phyloP scores from a whole-genome alignment of 2,329 filamentous ascomycete species.

The Sporothrix humicola region DNA sequence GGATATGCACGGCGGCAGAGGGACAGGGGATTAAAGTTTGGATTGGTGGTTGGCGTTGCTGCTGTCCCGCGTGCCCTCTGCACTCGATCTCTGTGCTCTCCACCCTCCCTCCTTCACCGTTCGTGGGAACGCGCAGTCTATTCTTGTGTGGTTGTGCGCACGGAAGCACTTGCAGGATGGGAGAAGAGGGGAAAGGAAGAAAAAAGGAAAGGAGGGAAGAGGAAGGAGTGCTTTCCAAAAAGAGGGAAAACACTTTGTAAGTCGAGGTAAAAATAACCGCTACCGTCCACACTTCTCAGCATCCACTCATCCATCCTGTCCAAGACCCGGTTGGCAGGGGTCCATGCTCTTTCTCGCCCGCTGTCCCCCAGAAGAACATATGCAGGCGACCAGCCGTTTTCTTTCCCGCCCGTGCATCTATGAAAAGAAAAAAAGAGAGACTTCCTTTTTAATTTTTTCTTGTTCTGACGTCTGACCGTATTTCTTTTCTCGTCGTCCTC shows the following conservation, averaged over 20 bases:
- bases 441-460: neutral
- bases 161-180: conserved; percentile 19
- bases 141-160: conserved; percentile 22
- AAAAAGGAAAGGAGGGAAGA: neutral
- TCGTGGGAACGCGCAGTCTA: conserved; percentile 18
- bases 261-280: conserved; percentile 27
- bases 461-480: neutral
- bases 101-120: neutral
- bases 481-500: neutral
- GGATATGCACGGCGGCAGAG: conserved; percentile 27
- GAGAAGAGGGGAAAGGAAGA: neutral
- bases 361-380: conserved; percentile 23
- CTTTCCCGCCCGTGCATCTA: conserved; percentile 20
- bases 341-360: conserved; percentile 18
- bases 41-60: neutral
- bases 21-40: neutral
- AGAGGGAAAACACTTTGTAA: neutral
- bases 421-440: neutral
- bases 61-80: neutral
- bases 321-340: conserved; percentile 8
- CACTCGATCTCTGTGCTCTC: neutral
- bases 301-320: too few species aligned
- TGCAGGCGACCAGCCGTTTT: conserved; percentile 31
- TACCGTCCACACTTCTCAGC: conserved; percentile 1
- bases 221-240: too few species aligned